Evolutionary conservation across 495 filamentous ascomycete genomes (phyloP), one percentile per base, ranked within the genome.

Genomic region (Opeltia flavorubescens): DNA sequence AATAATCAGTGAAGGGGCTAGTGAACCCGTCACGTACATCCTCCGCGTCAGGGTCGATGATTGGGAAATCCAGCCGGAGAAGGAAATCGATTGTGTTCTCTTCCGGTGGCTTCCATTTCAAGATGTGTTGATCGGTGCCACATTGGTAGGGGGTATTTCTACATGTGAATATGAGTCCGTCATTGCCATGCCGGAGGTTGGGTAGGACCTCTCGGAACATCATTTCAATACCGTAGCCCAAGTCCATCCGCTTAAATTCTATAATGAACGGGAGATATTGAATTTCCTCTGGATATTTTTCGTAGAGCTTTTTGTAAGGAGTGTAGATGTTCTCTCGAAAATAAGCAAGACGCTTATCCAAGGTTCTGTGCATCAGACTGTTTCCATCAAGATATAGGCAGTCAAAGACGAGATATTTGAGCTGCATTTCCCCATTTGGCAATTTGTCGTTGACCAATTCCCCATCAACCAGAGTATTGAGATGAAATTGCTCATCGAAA

Each of bases 91-190:
- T 74, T 1, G 86, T 88, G 63, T 98, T 98, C 55, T 98, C 91
- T 23, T 80, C 64, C 4, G 81, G 81, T 1, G 89, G 85, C 59
- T 98, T 98, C 91, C 91, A 98, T 64, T 98, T 98, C 20, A 98
- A 69, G 51, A 95, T 95, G 56, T 89, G 81, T 33, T 76, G 74
- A 61, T 98, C 91, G 5, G 91, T 96, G 52, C 91, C 91, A 46
- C 80, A 81, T 52, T 78, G 76, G 67, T 98, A 98, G 1, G 82
- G 77, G 25, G 80, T 83, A 50, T 72, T 81, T 46, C 85, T 78
- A 60, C 89, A 94, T 28, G 91, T 95, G 67, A 98, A 98, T 58
- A 98, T 93, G 17, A 98, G 72, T 24, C 91, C 91, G 62, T 98
- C 91, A 55, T 93, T 95, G 28, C 91, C 86, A 59, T 98, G 91